phyloP scores from a whole-genome alignment of 2,329 filamentous ascomycete genomes.

The Fusarium cicatricum region DNA sequence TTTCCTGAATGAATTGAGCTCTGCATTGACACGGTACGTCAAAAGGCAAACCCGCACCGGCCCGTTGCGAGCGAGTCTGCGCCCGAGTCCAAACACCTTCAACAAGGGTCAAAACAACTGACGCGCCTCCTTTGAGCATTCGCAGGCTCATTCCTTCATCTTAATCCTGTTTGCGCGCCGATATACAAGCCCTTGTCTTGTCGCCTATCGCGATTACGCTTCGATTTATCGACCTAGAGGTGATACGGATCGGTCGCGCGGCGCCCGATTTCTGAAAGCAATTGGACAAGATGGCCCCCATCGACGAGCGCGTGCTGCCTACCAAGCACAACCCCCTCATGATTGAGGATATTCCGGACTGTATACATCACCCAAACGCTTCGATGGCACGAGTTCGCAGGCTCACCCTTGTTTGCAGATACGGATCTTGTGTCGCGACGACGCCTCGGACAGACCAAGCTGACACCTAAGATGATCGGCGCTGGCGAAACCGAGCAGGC shows the following conservation, averaged over 20 bases:
- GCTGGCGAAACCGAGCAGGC: conserved; percentile 77
- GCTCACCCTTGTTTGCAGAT: conserved; percentile 59
- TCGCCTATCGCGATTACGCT: conserved; percentile 23
- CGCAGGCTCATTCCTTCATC: conserved; percentile 16
- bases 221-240: conserved; percentile 26
- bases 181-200: background rate
- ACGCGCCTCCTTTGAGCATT: conserved; percentile 19
- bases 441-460: conserved; percentile 90
- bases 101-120: conserved; percentile 26
- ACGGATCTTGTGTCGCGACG: conserved; percentile 81
- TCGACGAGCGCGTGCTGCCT: conserved; percentile 60
- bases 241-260: conserved; percentile 31
- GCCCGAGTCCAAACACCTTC: conserved; percentile 10
- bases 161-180: conserved; percentile 26
- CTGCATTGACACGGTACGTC: conserved; percentile 42
- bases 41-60: conserved; percentile 14
- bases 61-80: conserved; percentile 26
- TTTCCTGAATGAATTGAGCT: conserved; percentile 34
- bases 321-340: conserved; percentile 71
- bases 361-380: conserved; percentile 53
- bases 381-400: conserved; percentile 19
- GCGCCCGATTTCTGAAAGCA: conserved; percentile 32
- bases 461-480: conserved; percentile 82
- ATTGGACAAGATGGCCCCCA: conserved; percentile 48
- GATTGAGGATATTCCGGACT: conserved; percentile 67